A percentile compares a stretch with the other conserved stretches of the same genome.
phyloP scores from a whole-genome alignment of 441 rosid genomes.

The Populus tomentosa region DNA sequence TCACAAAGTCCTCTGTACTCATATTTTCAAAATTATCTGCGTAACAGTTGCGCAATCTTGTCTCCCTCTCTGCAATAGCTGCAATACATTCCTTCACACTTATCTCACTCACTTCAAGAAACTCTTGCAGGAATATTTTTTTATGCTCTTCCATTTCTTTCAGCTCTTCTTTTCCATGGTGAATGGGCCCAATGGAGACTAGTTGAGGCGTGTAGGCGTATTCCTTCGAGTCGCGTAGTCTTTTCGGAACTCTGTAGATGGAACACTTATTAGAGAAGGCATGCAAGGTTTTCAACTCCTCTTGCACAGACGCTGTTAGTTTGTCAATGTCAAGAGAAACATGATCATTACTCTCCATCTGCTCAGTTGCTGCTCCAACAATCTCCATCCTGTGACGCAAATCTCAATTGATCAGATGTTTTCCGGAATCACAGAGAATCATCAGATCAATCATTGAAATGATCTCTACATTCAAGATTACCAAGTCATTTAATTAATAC shows the following conservation, averaged over 20 bases:
- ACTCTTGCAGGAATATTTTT: not conserved
- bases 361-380: too few relatives aligned
- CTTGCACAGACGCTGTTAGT: not conserved
- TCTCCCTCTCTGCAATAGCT: too few relatives aligned
- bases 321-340: not conserved
- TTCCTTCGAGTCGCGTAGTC: not conserved
- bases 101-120: not conserved
- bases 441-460: too few relatives aligned
- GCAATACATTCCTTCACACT: not conserved
- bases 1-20: too few relatives aligned
- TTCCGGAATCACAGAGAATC: too few relatives aligned
- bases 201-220: not conserved
- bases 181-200: not conserved
- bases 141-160: not conserved
- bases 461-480: too few relatives aligned
- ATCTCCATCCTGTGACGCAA: too few relatives aligned
- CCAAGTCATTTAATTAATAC: too few relatives aligned
- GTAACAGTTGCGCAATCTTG: too few relatives aligned
- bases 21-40: too few relatives aligned
- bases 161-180: conserved; percentile 1
- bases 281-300: not conserved
- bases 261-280: not conserved
- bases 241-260: not conserved
- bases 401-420: too few relatives aligned
- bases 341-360: not conserved